Evolutionary conservation across 2,329 filamentous ascomycete species (phyloP), one percentile per base, ranked within the genome.

Genomic region (Trichoderma sp.): DNA sequence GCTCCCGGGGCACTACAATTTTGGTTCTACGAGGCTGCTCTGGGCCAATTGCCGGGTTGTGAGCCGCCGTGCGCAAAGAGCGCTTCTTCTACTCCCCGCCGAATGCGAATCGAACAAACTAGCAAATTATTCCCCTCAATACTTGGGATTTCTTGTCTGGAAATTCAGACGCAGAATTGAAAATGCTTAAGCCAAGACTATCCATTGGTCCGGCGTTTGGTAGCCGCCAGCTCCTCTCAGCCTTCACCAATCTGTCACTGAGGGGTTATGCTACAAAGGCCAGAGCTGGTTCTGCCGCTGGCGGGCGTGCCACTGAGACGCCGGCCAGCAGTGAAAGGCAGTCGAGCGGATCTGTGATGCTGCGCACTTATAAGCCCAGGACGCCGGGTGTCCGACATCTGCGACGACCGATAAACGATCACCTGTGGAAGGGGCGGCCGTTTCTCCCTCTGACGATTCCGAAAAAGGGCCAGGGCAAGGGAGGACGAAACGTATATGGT

Each of bases 351-450:
- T 77, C 82, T 18, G 80, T 82, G 18, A 81, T 85, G 55, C 79
- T 98, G 79, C 90, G 93, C 75, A 96, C 92, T 66, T 99, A 97
- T 81, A 98, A 92, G 79, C 96, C 96, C 43, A 90, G 93, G 75
- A 97, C 96, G 0, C 95, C 95, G 14, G 96, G 96, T 86, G 81
- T 97, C 69, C 90, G 96, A 76, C 96, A 99, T 87, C 84, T 99
- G 73, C 91, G 91, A 79, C 89, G 96, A 54, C 94, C 96, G 16
- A 90, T 97, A 81, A 98, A 98, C 81, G 94, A 97, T 76, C 96
- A 99, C 80, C 83, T 99, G 56, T 98, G 93, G 93, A 97, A 97
- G 81, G 96, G 96, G 69, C 86, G 94, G 68, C 93, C 96, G 0
- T 89, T 91, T 73, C 84, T 92, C 39, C 88, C 90, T 61, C 86